These are phyloP conservation scores for Neurospora tetrasperma DNA, from an alignment of 495 filamentous ascomycete species.

Conservation along the genomic window DNA sequence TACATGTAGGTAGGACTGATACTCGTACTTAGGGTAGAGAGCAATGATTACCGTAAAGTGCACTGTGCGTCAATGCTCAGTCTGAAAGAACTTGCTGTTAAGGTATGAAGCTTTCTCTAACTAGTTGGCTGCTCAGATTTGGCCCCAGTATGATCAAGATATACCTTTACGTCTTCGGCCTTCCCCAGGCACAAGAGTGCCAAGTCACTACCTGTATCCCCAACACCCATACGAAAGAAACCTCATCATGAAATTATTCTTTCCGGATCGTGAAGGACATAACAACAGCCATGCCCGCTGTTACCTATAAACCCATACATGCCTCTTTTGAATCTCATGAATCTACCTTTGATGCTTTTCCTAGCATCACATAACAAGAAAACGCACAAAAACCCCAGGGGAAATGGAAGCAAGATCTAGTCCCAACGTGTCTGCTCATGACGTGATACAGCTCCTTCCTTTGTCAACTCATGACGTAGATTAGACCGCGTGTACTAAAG, in stretches of 20 bases:
- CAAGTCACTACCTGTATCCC: neutral
- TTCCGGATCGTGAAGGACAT: neutral
- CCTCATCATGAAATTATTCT: neutral
- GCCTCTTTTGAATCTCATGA: neutral
- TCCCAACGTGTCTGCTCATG: neutral
- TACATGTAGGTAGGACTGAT: neutral
- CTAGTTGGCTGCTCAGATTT: neutral
- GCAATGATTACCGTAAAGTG: neutral
- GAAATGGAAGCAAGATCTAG: neutral
- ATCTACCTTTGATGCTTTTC: neutral
- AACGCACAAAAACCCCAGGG: neutral
- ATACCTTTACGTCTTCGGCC: neutral
- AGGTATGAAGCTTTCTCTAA: neutral
- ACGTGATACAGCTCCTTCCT: neutral
- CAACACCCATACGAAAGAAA: neutral
- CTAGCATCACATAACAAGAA: neutral
- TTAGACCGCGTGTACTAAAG: constrained; percentile 14
- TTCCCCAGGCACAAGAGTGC: neutral
- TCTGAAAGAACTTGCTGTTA: neutral
- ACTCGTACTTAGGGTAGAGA: neutral
- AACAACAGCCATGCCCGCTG: neutral
- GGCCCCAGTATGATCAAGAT: neutral
- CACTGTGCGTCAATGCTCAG: neutral
- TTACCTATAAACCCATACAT: neutral
- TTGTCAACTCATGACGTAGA: constrained; percentile 6